A percentile compares a stretch with the other conserved stretches of the same genome.
These are phyloP conservation scores for Phialophora tarda DNA, from an alignment of 2,329 filamentous ascomycete genomes.

Conservation along the genomic window DNA sequence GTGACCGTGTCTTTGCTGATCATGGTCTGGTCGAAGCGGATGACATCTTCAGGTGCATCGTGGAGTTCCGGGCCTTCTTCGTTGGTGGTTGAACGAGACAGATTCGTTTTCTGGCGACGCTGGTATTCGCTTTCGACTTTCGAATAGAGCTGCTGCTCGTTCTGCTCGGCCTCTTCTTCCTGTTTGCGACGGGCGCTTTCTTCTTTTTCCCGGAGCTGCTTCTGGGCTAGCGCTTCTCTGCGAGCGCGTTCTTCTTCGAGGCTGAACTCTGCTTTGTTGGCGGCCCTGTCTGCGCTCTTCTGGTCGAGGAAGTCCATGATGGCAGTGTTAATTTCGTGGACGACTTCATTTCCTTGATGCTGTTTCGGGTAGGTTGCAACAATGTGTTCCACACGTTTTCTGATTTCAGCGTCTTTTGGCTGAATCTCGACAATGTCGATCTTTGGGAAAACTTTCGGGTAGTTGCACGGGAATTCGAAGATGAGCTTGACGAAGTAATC, in stretches of 20 bases:
- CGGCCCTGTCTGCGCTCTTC: slow-evolving; percentile 27
- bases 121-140: slow-evolving; percentile 34
- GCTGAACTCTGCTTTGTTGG: slow-evolving; percentile 31
- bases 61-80: slow-evolving; percentile 31
- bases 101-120: slow-evolving; percentile 24
- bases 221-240: slow-evolving; percentile 28
- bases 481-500: slow-evolving; percentile 37
- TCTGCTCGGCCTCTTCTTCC: slow-evolving; percentile 34
- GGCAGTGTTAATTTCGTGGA: slow-evolving; percentile 36
- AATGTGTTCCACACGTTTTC: slow-evolving; percentile 29
- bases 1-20: slow-evolving; percentile 66
- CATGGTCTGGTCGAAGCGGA: slow-evolving; percentile 52
- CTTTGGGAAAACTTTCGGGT: slow-evolving; percentile 38
- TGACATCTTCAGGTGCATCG: slow-evolving; percentile 38
- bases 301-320: slow-evolving; percentile 37
- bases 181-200: slow-evolving; percentile 30
- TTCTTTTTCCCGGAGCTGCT: slow-evolving; percentile 28
- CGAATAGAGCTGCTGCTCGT: slow-evolving; percentile 33
- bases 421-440: slow-evolving; percentile 36
- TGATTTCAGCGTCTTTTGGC: slow-evolving; percentile 31
- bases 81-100: slow-evolving; percentile 26
- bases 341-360: slow-evolving; percentile 32
- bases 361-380: slow-evolving; percentile 29
- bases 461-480: slow-evolving; percentile 38
- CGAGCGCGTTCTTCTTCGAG: slow-evolving; percentile 38